Evolutionary conservation across 2,329 filamentous ascomycete genomes (phyloP).

Genomic region (Botryotinia narcissicola): DNA sequence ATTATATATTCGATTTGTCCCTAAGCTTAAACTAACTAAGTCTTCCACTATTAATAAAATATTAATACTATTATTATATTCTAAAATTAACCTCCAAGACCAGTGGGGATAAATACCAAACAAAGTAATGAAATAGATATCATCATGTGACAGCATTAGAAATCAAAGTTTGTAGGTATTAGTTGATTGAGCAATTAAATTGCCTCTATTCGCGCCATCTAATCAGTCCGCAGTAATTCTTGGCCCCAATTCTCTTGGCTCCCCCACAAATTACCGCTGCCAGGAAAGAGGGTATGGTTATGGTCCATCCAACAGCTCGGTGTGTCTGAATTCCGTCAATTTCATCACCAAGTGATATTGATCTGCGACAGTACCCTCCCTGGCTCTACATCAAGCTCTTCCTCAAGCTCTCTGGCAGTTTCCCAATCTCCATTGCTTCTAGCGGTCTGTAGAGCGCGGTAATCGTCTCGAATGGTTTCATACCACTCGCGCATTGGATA

Average conservation of each 20-base stretch:
- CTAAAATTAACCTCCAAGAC: too few species aligned
- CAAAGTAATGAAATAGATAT: neutral
- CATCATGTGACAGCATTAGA: neutral
- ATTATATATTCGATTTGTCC: too few species aligned
- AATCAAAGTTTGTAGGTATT: neutral
- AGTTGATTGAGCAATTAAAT: neutral
- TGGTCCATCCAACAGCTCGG: too few species aligned
- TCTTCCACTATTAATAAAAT: too few species aligned
- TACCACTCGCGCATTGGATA: neutral
- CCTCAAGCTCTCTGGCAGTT: neutral
- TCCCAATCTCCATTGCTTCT: neutral
- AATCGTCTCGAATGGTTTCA: neutral
- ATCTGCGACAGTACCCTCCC: neutral
- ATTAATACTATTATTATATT: too few species aligned
- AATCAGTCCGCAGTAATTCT: too few species aligned
- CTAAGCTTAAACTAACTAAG: too few species aligned
- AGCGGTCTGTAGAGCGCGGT: too few species aligned
- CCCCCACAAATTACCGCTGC: neutral
- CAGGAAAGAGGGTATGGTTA: neutral
- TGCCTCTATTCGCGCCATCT: too few species aligned
- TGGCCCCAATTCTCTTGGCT: neutral
- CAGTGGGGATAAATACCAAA: rapidly evolving
- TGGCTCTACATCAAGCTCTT: neutral
- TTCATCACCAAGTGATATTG: too few species aligned
- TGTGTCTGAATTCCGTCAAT: rapidly evolving